These are phyloP conservation scores for Fomitopsis betulina DNA, from an alignment of 1,284 basidiomycete genomes.

Conservation along the genomic window DNA sequence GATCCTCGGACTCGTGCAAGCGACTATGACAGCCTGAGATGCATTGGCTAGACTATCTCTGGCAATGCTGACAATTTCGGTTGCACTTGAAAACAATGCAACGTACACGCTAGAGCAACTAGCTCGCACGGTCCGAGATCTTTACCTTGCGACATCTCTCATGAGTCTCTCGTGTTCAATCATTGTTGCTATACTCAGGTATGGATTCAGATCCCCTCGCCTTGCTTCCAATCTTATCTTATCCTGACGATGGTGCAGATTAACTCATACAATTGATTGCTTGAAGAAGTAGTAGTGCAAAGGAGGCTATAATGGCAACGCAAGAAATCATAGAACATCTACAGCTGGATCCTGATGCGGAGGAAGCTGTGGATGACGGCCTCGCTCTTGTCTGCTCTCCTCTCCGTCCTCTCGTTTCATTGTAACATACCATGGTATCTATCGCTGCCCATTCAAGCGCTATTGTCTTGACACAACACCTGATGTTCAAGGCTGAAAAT, in stretches of 20 bases:
- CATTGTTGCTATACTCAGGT: neutral
- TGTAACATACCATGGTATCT: too few species aligned
- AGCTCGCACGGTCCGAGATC: slow-evolving; percentile 14
- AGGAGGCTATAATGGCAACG: too few species aligned
- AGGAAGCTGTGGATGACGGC: too few species aligned
- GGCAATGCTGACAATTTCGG: slow-evolving; percentile 22
- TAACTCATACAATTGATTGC: slow-evolving; percentile 42
- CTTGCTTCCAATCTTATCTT: slow-evolving; percentile 41
- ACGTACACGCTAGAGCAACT: slow-evolving; percentile 15
- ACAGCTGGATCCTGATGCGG: too few species aligned
- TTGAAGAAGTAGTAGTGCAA: slow-evolving; percentile 36
- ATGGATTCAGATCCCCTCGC: slow-evolving; percentile 47
- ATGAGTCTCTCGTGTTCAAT: slow-evolving; percentile 11
- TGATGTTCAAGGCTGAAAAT: too few species aligned
- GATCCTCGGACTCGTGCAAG: neutral
- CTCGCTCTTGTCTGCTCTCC: too few species aligned
- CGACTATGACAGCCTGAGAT: neutral
- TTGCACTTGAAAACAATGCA: slow-evolving; percentile 17
- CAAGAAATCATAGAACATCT: too few species aligned
- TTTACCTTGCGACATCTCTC: slow-evolving; percentile 14
- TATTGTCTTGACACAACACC: too few species aligned
- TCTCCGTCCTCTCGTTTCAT: too few species aligned
- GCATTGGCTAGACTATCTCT: slow-evolving; percentile 7
- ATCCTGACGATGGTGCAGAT: slow-evolving; percentile 31
- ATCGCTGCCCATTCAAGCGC: too few species aligned